Base-by-base conservation (phyloP, 2,329 filamentous ascomycete genomes). In the Ceratocystis huliohia region DNA sequence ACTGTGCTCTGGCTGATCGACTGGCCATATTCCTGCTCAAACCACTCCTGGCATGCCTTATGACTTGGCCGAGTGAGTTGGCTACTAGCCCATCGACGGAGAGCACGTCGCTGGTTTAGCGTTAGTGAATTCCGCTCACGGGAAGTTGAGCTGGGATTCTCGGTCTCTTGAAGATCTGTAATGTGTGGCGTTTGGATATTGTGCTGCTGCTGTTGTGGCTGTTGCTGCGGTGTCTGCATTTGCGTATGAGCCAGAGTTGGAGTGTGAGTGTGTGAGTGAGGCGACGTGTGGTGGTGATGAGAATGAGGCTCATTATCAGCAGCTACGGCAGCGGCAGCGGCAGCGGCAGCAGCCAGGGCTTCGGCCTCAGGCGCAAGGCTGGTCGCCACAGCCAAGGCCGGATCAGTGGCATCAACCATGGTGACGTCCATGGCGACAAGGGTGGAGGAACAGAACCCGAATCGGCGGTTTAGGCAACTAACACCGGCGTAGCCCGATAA, bases 31-130 rank as follows among this genome's bases (percentile, higher is more conserved):
- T 84, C 78, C 66, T 73, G 72, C 70, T 77, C 79, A 75, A 85
- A 85, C 83, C 83, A 85, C 71, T 85, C 82, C 71, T 85, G 85
- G 76, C 83, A 85, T 44, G 81, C 78, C 74, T 83, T 83, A 74
- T 85, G 83, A 30, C 80, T 82, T 5, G 83, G 83, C 1, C 83
- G 80, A 30, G 80, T 78, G 15, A 79, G 74, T 71, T 85, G 83
- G 50, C 76, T 76, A 70, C 82, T 82, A 28, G 82, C 83, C 83
- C 83, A 85, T 69, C 81, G 78, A 28, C 83, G 81, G 64, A 85
- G 76, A 30, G 82, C 81, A 69, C 83, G 82, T 44, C 83, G 82
- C 73, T 85, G 83, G 71, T 85, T 82, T 67, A 85, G 81, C 25
- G 83, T 84, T 65, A 85, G 74, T 1, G 82, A 84, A 70, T 84